phyloP scores from a whole-genome alignment of 306 rosid species.

The Potentilla sterilis region DNA sequence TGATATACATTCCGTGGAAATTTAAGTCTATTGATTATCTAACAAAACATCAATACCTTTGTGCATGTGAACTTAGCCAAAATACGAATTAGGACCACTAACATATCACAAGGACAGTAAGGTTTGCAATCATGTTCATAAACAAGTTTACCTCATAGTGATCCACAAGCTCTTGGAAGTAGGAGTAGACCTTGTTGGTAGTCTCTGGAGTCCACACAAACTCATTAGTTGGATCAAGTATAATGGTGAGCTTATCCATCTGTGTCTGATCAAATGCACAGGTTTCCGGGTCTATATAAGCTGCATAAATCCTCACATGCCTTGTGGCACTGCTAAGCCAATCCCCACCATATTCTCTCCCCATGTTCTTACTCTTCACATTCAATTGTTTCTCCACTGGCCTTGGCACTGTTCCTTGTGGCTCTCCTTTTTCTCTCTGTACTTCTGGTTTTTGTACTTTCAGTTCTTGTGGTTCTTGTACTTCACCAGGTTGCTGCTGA shows the following conservation, averaged over 20 bases:
- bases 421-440: slow-evolving; percentile 30
- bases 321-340: slow-evolving; percentile 69
- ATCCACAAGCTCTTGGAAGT: slow-evolving; percentile 95
- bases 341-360: slow-evolving; percentile 89
- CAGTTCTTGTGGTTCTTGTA: slow-evolving; percentile 36
- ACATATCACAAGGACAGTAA: background rate
- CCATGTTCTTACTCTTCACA: slow-evolving; percentile 77
- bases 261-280: slow-evolving; percentile 88
- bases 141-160: slow-evolving; percentile 71
- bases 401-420: slow-evolving; percentile 52
- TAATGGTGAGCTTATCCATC: slow-evolving; percentile 84
- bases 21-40: background rate
- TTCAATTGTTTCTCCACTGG: slow-evolving; percentile 77
- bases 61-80: background rate
- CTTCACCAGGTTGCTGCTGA: slow-evolving; percentile 45
- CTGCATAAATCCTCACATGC: slow-evolving; percentile 82
- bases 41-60: background rate
- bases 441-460: slow-evolving; percentile 31
- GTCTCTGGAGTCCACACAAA: slow-evolving; percentile 84
- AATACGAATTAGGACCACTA: background rate
- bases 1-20: background rate
- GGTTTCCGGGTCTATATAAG: slow-evolving; percentile 77
- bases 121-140: background rate
- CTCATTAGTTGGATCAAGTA: slow-evolving; percentile 88
- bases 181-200: slow-evolving; percentile 63